phyloP scores from a whole-genome alignment of 768 basidiomycete species.

The Suillus hirtellus region DNA sequence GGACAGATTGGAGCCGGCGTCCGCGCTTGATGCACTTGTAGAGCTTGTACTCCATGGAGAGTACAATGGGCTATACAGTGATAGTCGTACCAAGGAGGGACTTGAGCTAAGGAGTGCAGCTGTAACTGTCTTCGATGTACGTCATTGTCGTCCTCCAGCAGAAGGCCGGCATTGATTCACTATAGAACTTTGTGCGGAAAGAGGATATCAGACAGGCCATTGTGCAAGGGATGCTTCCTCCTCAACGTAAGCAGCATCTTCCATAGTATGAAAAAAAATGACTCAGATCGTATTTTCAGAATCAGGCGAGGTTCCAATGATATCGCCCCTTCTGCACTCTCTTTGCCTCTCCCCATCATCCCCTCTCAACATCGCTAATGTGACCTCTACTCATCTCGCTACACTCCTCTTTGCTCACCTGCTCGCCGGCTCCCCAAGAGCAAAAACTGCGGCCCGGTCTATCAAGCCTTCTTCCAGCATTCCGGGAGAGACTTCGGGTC shows the following conservation, averaged over 20 bases:
- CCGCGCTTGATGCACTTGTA: constrained; percentile 81
- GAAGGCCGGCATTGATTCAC: not conserved
- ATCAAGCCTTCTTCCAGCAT: constrained; percentile 54
- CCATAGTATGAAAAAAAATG: not conserved
- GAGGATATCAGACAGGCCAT: constrained; percentile 72
- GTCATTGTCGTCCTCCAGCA: constrained; percentile 9
- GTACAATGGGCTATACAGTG: constrained; percentile 67
- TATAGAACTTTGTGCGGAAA: constrained; percentile 73
- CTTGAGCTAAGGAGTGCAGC: constrained; percentile 78
- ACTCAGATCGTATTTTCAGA: constrained; percentile 14
- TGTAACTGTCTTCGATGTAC: constrained; percentile 81
- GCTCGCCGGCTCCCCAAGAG: constrained; percentile 62
- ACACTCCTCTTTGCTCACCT: constrained; percentile 80
- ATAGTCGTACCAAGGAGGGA: constrained; percentile 60
- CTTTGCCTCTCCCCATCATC: constrained; percentile 63
- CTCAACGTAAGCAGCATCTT: constrained; percentile 40
- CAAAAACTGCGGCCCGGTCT: constrained; percentile 62
- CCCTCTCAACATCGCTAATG: constrained; percentile 54
- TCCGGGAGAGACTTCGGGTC: constrained; percentile 30
- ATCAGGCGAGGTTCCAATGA: constrained; percentile 40
- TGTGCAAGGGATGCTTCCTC: constrained; percentile 70
- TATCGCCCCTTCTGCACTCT: constrained; percentile 71
- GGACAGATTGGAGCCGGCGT: constrained; percentile 81
- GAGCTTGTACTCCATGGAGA: constrained; percentile 87
- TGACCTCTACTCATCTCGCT: constrained; percentile 71